phyloP scores from a whole-genome alignment of 2,329 filamentous ascomycete species.

The Knufia fluminis region DNA sequence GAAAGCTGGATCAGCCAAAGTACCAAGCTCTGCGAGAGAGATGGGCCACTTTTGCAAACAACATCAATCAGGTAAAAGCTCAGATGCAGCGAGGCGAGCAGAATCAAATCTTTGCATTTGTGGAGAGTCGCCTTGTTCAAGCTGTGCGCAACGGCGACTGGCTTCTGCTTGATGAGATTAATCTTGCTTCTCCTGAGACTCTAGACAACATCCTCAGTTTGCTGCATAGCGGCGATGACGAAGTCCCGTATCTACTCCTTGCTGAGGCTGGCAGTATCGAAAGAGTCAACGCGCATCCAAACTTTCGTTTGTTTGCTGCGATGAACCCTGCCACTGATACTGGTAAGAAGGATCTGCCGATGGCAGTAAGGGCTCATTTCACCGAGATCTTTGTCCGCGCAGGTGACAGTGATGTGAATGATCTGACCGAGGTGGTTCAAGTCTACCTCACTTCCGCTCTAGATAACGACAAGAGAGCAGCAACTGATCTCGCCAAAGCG shows the following conservation, averaged over 20 bases:
- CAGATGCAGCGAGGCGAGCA: slow-evolving; percentile 61
- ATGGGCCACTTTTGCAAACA: slow-evolving; percentile 72
- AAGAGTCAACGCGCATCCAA: slow-evolving; percentile 75
- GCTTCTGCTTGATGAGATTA: slow-evolving; percentile 96
- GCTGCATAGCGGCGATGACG: slow-evolving; percentile 61
- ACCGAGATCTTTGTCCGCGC: slow-evolving; percentile 92
- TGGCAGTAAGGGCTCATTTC: slow-evolving; percentile 81
- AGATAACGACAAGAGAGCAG: slow-evolving; percentile 62
- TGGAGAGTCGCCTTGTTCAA: slow-evolving; percentile 92
- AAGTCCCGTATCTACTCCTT: slow-evolving; percentile 71
- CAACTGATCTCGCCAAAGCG: slow-evolving; percentile 71
- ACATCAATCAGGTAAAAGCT: slow-evolving; percentile 67
- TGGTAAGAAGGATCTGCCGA: slow-evolving; percentile 86
- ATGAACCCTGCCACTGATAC: slow-evolving; percentile 99
- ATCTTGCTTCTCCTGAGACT: slow-evolving; percentile 87
- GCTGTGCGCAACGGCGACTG: slow-evolving; percentile 94
- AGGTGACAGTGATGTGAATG: slow-evolving; percentile 77
- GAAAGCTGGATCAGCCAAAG: slow-evolving; percentile 49
- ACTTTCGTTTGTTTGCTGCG: slow-evolving; percentile 93
- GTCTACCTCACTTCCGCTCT: slow-evolving; percentile 70
- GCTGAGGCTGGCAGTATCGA: slow-evolving; percentile 92
- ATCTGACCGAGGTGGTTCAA: slow-evolving; percentile 78
- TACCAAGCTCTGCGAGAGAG: slow-evolving; percentile 51
- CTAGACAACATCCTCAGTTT: slow-evolving; percentile 89
- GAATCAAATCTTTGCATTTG: slow-evolving; percentile 89